These are phyloP conservation scores for Annulohypoxylon nitens DNA, from an alignment of 495 filamentous ascomycete species.

Conservation along the genomic window DNA sequence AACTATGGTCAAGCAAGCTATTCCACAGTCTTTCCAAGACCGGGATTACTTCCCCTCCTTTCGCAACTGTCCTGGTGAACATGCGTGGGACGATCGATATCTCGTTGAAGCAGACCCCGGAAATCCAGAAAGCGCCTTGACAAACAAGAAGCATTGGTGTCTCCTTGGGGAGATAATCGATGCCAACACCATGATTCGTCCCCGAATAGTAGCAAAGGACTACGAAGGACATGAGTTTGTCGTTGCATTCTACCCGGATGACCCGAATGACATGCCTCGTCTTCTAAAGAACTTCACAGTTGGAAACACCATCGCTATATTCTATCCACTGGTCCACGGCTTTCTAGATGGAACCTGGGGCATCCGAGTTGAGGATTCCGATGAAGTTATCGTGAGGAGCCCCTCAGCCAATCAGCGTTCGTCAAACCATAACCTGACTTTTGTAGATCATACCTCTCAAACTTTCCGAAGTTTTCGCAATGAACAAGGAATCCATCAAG, in stretches of 20 bases:
- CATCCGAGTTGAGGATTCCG: constrained; percentile 27
- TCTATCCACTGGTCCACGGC: constrained; percentile 25
- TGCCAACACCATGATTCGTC: constrained; percentile 22
- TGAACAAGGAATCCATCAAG: constrained; percentile 35
- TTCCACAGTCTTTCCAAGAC: constrained; percentile 36
- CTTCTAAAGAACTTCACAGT: constrained; percentile 30
- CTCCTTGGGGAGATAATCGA: constrained; percentile 39
- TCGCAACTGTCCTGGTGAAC: constrained; percentile 9
- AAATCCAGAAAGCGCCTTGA: neutral
- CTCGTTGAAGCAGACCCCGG: neutral
- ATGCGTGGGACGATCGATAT: constrained; percentile 27
- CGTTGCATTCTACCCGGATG: constrained; percentile 34
- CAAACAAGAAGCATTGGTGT: constrained; percentile 35
- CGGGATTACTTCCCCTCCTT: constrained; percentile 34
- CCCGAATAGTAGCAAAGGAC: constrained; percentile 37
- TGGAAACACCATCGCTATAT: constrained; percentile 39
- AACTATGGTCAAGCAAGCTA: constrained; percentile 9
- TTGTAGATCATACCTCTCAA: constrained; percentile 30
- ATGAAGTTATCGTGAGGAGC: constrained; percentile 17
- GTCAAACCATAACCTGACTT: neutral
- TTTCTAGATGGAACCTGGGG: constrained; percentile 34
- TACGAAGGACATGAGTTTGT: constrained; percentile 22
- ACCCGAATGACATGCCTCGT: constrained; percentile 31
- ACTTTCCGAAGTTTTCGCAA: constrained; percentile 27
- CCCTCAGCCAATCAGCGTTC: neutral